phyloP scores from a whole-genome alignment of 2,329 filamentous ascomycete species.

The Cercospora sesami region DNA sequence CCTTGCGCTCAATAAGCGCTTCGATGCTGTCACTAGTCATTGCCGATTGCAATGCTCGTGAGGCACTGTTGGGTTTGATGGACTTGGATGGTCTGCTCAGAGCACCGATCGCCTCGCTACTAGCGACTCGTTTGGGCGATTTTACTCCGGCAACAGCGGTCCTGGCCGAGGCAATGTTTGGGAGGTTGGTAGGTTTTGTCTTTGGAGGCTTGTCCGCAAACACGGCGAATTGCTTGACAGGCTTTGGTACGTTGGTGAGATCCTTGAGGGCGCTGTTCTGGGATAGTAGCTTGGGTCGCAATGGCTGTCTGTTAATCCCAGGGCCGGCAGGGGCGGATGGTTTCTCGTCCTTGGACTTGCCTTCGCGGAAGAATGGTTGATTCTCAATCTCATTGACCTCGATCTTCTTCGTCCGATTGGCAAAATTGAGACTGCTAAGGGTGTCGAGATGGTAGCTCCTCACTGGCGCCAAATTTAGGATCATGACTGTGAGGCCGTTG shows the following conservation, averaged over 20 bases:
- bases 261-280: constrained; percentile 63
- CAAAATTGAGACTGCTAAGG: constrained; percentile 89
- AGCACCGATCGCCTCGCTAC: constrained; percentile 39
- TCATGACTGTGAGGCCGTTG: constrained; percentile 94
- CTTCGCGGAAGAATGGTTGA: constrained; percentile 70
- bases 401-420: constrained; percentile 92
- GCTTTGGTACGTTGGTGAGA: constrained; percentile 60
- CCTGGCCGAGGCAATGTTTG: constrained; percentile 32
- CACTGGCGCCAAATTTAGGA: constrained; percentile 88
- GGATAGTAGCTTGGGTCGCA: constrained; percentile 73
- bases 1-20: constrained; percentile 87
- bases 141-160: constrained; percentile 23
- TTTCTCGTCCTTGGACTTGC: constrained; percentile 38
- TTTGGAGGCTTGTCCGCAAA: constrained; percentile 72
- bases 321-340: constrained; percentile 38
- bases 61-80: constrained; percentile 38
- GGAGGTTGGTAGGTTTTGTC: constrained; percentile 31
- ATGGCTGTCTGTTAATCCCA: constrained; percentile 65
- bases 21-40: constrained; percentile 71
- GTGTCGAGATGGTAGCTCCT: constrained; percentile 92
- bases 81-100: constrained; percentile 45
- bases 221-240: constrained; percentile 80
- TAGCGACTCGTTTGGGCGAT: constrained; percentile 48
- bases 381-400: constrained; percentile 95
- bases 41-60: constrained; percentile 22